Evolutionary conservation across 2,329 filamentous ascomycete species (phyloP).

Genomic region (Gyromitra esculenta): DNA sequence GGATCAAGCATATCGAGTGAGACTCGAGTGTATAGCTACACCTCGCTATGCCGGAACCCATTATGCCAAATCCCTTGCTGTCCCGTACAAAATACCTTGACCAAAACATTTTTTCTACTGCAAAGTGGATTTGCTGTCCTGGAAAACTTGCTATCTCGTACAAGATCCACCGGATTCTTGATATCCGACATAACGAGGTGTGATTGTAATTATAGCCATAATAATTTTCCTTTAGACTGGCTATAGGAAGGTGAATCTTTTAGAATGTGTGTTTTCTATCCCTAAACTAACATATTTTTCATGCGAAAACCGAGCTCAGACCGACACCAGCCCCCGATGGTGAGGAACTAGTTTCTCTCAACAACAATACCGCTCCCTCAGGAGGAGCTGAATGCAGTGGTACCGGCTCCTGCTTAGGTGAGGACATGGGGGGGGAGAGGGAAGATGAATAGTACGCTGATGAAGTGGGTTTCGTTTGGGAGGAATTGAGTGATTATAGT

Average conservation of each 20-base stretch:
- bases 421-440: background rate
- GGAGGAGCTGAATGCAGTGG: background rate
- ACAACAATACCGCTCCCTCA: background rate
- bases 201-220: background rate
- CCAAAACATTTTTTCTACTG: no score
- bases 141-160: background rate
- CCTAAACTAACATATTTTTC: constrained; percentile 8
- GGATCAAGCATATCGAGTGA: no score
- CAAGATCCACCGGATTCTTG: no score
- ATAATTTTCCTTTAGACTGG: background rate
- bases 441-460: background rate
- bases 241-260: background rate
- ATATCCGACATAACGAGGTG: no score
- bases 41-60: no score
- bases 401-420: background rate
- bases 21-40: background rate
- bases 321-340: background rate
- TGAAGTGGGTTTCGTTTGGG: background rate
- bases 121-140: background rate
- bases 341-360: background rate
- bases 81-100: no score
- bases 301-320: background rate
- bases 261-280: constrained; percentile 6
- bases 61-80: no score
- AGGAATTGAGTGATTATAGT: background rate